phyloP scores from a whole-genome alignment of 148 eudicot species.

The Nyssa sinensis region DNA sequence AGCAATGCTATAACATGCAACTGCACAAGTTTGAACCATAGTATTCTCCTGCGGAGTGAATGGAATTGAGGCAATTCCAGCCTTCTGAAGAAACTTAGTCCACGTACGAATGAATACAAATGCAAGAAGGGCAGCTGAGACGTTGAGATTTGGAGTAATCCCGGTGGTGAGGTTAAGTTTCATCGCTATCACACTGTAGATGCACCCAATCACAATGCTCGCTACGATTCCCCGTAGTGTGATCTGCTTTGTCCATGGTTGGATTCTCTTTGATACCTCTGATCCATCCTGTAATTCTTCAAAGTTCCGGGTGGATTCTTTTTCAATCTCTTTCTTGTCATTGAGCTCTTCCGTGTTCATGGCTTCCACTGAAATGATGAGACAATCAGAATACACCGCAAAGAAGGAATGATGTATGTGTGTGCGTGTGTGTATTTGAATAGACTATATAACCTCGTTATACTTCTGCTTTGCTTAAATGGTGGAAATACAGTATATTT shows the following conservation, averaged over 20 bases:
- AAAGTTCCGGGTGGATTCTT: slow-evolving; percentile 18
- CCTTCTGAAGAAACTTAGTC: slow-evolving; percentile 45
- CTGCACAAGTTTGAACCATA: slow-evolving; percentile 75
- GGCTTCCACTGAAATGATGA: too few species aligned
- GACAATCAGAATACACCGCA: too few species aligned
- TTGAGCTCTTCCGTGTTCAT: neutral
- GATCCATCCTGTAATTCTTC: slow-evolving; percentile 5
- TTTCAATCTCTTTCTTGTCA: slow-evolving; percentile 27
- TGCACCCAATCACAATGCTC: slow-evolving; percentile 53
- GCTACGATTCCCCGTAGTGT: slow-evolving; percentile 59
- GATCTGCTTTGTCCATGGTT: slow-evolving; percentile 75
- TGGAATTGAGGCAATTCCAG: slow-evolving; percentile 47
- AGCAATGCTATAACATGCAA: slow-evolving; percentile 78
- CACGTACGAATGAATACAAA: slow-evolving; percentile 58
- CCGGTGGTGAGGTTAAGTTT: slow-evolving; percentile 76
- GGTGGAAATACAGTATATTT: too few species aligned
- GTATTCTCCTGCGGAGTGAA: slow-evolving; percentile 78
- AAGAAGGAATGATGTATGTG: too few species aligned
- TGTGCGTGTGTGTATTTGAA: too few species aligned
- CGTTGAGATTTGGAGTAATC: slow-evolving; percentile 67
- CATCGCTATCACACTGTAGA: slow-evolving; percentile 73
- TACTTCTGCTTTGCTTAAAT: neutral
- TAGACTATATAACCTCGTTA: neutral
- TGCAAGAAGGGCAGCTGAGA: slow-evolving; percentile 79
- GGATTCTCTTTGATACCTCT: slow-evolving; percentile 32